Evolutionary conservation across 192 early-diverging fungal genomes (phyloP), one percentile per base, ranked within the genome.

Genomic region (Coemansia sp.): DNA sequence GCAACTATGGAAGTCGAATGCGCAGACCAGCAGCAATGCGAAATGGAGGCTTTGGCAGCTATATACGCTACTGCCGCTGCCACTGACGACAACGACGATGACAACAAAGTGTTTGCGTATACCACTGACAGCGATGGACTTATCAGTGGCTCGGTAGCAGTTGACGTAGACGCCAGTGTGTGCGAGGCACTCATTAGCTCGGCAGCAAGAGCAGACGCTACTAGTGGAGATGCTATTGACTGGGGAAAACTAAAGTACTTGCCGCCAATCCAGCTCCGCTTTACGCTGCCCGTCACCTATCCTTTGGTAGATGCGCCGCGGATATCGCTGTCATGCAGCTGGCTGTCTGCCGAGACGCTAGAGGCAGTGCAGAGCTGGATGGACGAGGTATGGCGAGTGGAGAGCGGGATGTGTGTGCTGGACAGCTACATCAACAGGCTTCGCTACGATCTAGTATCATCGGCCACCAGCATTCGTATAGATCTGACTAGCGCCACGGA

Each of bases 31-130:
- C 70, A 72, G 70, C 59, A 38, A 3, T 47, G 47, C 24, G 70
- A 72, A 51, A 72, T 72, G 70, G 64, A 65, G 36, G 70, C 64
- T 4, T 46, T 72, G 24, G 38, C 37, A 0, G 70, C 64, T 17
- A 65, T 72, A 29, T 72, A 72, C 70, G 63, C 41, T 12, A n/a
- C n/a, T n/a, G 19, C 35, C n/a, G 32, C n/a, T 11, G 20, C 12
- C 10, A 11, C 5, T 11, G 37, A 11, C 37, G 6, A 7, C 37
- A 7, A 38, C 41, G 59, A 29, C 24, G 7, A 2, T 2, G 32
- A 46, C 54, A 38, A 7, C 6, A 20, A 15, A 17, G 24, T 4
- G 31, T 45, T 59, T 19, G 32, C 19, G n/a, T 59, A 27, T 19
- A 47, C 32, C 10, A 25, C 17, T 20, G 40, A 37, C 42, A 29